Evolutionary conservation across 2,329 filamentous ascomycete species (phyloP).

Genomic region (Chalaropsis ovoidea): DNA sequence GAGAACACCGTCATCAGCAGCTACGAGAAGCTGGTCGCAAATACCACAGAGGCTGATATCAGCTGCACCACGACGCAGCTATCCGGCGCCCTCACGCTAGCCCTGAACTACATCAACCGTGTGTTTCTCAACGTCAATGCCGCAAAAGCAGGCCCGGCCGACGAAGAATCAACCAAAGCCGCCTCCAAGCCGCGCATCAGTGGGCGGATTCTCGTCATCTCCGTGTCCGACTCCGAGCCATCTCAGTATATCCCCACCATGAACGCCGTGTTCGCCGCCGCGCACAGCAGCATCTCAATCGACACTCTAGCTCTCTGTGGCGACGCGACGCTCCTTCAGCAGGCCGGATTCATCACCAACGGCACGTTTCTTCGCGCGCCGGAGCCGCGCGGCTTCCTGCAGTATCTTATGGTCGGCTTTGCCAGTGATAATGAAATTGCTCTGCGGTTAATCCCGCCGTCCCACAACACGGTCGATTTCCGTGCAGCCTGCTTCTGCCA

Average conservation of each 20-base stretch:
- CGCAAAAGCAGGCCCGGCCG: slow-evolving; percentile 33
- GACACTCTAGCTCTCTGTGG: slow-evolving; percentile 82
- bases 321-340: slow-evolving; percentile 84
- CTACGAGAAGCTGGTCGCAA: slow-evolving; percentile 59
- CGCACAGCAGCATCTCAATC: slow-evolving; percentile 76
- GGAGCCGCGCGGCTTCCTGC: slow-evolving; percentile 62
- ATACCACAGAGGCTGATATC: slow-evolving; percentile 56
- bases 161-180: slow-evolving; percentile 47
- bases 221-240: slow-evolving; percentile 73
- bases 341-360: slow-evolving; percentile 59
- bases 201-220: slow-evolving; percentile 73
- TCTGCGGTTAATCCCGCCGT: slow-evolving; percentile 62
- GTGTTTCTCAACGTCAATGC: slow-evolving; percentile 53
- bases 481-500: slow-evolving; percentile 98
- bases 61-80: slow-evolving; percentile 73
- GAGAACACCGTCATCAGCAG: slow-evolving; percentile 70
- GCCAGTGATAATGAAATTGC: slow-evolving; percentile 53
- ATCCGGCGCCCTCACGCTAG: slow-evolving; percentile 80
- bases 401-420: slow-evolving; percentile 92
- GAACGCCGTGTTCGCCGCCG: slow-evolving; percentile 95
- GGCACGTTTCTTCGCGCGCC: slow-evolving; percentile 46
- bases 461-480: slow-evolving; percentile 83
- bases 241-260: slow-evolving; percentile 96
- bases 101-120: slow-evolving; percentile 84
- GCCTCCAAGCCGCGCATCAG: slow-evolving; percentile 31